Evolutionary conservation across 2,329 filamentous ascomycete genomes (phyloP).

Genomic region (Exophiala sideris): DNA sequence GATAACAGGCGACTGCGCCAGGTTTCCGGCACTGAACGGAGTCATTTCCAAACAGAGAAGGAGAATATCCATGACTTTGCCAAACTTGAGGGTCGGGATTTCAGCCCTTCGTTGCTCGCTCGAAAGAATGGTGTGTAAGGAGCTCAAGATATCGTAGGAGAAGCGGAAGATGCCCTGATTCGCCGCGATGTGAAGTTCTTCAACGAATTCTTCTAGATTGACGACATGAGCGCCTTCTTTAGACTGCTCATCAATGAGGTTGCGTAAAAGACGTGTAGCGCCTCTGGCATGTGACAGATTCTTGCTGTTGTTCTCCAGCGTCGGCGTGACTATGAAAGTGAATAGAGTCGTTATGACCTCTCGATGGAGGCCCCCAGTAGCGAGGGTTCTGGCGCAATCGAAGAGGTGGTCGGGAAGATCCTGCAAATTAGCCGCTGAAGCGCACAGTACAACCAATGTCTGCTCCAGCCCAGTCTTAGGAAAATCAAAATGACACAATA

Average conservation of each 20-base stretch:
- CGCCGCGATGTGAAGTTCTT: slow-evolving; percentile 19
- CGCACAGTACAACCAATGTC: slow-evolving; percentile 22
- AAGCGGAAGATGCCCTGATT: slow-evolving; percentile 21
- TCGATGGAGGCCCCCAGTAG: slow-evolving; percentile 9
- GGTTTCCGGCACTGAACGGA: slow-evolving; percentile 1
- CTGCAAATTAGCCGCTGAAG: slow-evolving; percentile 22
- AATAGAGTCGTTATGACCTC: slow-evolving; percentile 18
- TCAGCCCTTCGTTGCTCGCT: slow-evolving; percentile 5
- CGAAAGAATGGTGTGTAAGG: slow-evolving; percentile 15
- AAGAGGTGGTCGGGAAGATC: slow-evolving; percentile 15
- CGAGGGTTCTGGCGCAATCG: slow-evolving; percentile 20
- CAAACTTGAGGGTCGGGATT: slow-evolving; percentile 13
- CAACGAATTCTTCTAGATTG: slow-evolving; percentile 13
- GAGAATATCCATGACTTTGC: slow-evolving; percentile 12
- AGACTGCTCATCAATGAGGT: slow-evolving; percentile 13
- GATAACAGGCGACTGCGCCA: slow-evolving; percentile 1
- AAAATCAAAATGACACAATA: slow-evolving; percentile 19
- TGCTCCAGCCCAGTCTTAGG: slow-evolving; percentile 20
- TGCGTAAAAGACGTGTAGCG: slow-evolving; percentile 18
- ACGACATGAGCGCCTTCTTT: slow-evolving; percentile 16
- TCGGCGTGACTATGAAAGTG: slow-evolving; percentile 19
- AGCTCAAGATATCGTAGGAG: slow-evolving; percentile 21
- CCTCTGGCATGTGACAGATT: slow-evolving; percentile 23
- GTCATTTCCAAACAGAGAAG: slow-evolving; percentile 14
- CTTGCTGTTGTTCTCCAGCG: slow-evolving; percentile 13